Base-by-base conservation (phyloP, 495 filamentous ascomycete genomes). In the Amphirosellinia nigrospora region DNA sequence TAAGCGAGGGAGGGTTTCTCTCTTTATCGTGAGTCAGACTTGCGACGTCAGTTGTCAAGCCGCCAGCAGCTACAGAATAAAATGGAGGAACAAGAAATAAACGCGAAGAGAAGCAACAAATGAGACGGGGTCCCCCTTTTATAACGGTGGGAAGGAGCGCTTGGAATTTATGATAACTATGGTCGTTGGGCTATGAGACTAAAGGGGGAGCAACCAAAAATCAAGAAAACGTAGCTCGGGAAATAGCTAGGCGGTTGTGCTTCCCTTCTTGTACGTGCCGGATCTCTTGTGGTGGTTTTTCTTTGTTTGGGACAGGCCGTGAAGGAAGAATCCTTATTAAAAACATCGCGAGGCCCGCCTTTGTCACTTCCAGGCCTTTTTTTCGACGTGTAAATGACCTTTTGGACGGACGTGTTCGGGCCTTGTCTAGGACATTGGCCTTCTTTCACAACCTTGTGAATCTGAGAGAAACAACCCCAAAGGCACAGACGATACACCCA, bases 241-340 rank as follows among this genome's bases (percentile, higher is more conserved):
- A 74, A 68, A 68, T 62, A 70, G 75, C 43, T 36, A 19, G 62
- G 73, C 68, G 58, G 43, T 62, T 62, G 56, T 34, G 41, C 38
- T 32, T 43, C 60, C 73, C 72, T 78, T 78, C 76, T 78, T 78
- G 76, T 78, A 78, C 13, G 16, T 71, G 69, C 71, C 70, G 68
- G 69, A 67, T 64, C 55, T 36, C 32, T 58, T 58, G 55, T 70
- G 21, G 46, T 11, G 61, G 15, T 19, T 16, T 41, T 43, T 72
- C 74, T 78, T 78, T 78, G 76, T 78, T 60, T 23, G 6, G 16
- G 52, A 38, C 45, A 66, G 66, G 69, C 46, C 60, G 69, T 16
- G 41, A 28, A 58, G 60, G 28, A 56, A 58, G 43, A 38, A 56
- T 13, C n/a, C 23, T 30, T 36, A 58, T 53, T 39, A 39, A 30